phyloP scores from a whole-genome alignment of 179 eudicot genomes.

The Amaranthus tricolor region DNA sequence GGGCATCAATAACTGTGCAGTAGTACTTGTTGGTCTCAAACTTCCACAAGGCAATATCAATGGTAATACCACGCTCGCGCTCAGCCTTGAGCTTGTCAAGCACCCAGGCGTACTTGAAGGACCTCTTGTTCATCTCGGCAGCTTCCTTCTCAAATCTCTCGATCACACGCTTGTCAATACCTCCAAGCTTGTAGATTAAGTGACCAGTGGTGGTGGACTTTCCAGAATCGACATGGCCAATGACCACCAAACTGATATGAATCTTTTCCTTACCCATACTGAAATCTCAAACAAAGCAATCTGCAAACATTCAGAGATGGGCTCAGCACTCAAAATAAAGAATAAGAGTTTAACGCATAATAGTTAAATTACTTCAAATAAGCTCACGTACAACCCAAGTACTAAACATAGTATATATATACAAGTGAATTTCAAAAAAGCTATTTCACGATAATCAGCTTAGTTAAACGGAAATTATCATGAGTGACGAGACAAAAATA shows the following conservation, averaged over 20 bases:
- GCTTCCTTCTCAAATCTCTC: constrained; percentile 59
- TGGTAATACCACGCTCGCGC: constrained; percentile 66
- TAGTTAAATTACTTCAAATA: background rate
- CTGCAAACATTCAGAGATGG: background rate
- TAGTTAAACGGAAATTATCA: too few relatives aligned
- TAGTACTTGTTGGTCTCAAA: constrained; percentile 22
- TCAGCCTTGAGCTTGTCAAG: constrained; percentile 63
- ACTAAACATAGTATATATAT: background rate
- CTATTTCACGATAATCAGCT: too few relatives aligned
- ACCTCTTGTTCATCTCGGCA: constrained; percentile 35
- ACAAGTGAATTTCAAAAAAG: too few relatives aligned
- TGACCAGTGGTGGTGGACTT: constrained; percentile 24
- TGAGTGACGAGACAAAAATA: too few relatives aligned
- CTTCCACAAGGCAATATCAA: constrained; percentile 36
- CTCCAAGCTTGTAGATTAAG: constrained; percentile 54
- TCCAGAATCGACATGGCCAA: constrained; percentile 64
- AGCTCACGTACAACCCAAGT: background rate
- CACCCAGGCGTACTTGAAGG: constrained; percentile 17
- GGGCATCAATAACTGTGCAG: constrained; percentile 59
- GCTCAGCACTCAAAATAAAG: background rate
- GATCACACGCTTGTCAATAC: constrained; percentile 64
- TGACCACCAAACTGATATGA: constrained; percentile 55
- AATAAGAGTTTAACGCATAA: background rate
- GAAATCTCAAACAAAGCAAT: background rate
- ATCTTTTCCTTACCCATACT: constrained; percentile 53